Percentiles rank a stretch among this genome's conserved stretches.
Conservation (phyloP, 2,329 filamentous ascomycete species). For the Helotiales sp. region DNA sequence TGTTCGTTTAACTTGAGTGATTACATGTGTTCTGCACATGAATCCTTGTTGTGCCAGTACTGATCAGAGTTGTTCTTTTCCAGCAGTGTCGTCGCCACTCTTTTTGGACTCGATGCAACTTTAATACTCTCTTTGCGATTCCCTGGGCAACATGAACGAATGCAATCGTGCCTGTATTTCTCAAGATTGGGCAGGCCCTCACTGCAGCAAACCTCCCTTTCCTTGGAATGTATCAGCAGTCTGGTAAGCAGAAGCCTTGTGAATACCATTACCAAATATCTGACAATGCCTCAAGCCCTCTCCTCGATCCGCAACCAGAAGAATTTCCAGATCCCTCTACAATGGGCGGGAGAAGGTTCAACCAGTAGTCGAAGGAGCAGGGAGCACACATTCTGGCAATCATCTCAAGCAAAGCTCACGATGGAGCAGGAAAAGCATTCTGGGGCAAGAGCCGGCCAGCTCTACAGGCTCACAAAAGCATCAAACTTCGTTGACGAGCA, state of each 20-base stretch:
- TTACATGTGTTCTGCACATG: not conserved
- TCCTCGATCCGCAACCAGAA: not conserved
- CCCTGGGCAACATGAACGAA: conserved; percentile 42
- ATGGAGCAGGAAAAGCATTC: not conserved
- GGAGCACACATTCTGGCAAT: not conserved
- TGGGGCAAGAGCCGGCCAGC: not conserved
- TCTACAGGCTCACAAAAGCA: not conserved
- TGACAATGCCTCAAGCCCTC: conserved; percentile 2
- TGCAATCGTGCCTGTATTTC: conserved; percentile 41
- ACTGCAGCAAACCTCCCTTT: conserved; percentile 12
- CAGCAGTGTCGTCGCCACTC: too few species aligned
- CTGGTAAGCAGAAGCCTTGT: conserved; percentile 2
- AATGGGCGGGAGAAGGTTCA: not conserved
- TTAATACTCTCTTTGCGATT: not conserved
- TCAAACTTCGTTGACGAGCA: not conserved
- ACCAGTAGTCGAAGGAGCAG: not conserved
- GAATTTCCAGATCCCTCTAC: not conserved
- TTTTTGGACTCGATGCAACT: not conserved
- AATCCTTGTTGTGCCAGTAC: not conserved
- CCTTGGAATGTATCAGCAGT: not conserved
- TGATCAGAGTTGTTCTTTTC: not conserved
- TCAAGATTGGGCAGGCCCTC: conserved; percentile 38
- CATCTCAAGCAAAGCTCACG: not conserved
- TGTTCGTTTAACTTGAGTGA: not conserved
- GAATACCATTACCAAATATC: not conserved